Conservation (phyloP, 345 rosid species). For the Euphorbia peplus region DNA sequence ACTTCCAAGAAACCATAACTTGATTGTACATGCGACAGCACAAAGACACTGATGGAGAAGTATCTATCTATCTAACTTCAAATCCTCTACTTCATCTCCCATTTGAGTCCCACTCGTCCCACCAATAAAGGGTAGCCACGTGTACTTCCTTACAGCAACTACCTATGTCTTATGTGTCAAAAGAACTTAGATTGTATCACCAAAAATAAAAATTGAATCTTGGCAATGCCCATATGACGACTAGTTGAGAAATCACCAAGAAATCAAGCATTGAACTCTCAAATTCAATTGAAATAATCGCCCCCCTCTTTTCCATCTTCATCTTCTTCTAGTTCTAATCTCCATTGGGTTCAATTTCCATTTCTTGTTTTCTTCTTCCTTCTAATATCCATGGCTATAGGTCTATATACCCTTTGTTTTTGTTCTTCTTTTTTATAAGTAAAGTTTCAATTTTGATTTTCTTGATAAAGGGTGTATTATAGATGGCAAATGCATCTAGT, state of each 20-base stretch:
- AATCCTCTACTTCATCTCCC: not conserved
- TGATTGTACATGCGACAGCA: not conserved
- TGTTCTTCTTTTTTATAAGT: constrained; percentile 18
- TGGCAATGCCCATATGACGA: constrained; percentile 5
- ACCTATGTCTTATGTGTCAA: not conserved
- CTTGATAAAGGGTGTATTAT: not conserved
- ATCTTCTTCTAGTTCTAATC: no score
- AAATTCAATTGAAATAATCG: constrained; percentile 38
- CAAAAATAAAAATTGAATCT: constrained; percentile 11
- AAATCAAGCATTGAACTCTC: constrained; percentile 43
- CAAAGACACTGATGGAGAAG: not conserved
- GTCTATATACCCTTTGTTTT: constrained; percentile 9
- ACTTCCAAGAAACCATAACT: not conserved
- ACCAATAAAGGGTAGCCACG: constrained; percentile 3
- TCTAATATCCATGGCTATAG: constrained; percentile 17
- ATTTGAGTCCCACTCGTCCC: not conserved
- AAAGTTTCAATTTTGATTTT: not conserved
- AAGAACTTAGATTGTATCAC: constrained; percentile 11
- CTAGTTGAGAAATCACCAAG: not conserved
- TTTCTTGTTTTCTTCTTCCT: no score
- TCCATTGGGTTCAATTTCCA: constrained; percentile 15
- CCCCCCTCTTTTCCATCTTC: constrained; percentile 19
- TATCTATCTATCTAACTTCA: not conserved
- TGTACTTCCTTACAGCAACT: not conserved
- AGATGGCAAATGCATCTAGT: constrained; percentile 86